Evolutionary conservation across 805 yeast species (phyloP).

Genomic region (Trichomonascus vanleenenianus): DNA sequence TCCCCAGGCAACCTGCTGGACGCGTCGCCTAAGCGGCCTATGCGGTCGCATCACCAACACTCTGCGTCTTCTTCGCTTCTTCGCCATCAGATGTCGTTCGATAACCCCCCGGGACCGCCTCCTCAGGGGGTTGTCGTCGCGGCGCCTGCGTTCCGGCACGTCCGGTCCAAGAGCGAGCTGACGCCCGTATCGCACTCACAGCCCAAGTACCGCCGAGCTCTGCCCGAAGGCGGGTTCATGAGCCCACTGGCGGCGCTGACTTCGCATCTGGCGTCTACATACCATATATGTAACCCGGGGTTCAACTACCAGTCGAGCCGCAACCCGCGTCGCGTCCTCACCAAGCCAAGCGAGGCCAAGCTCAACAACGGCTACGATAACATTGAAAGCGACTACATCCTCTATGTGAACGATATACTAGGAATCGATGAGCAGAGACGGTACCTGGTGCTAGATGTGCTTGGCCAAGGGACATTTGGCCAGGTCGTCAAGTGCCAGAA

Average conservation of each 20-base stretch:
- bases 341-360: constrained; percentile 83
- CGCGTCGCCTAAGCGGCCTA: too few relatives aligned
- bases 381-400: constrained; percentile 79
- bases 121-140: constrained; percentile 10
- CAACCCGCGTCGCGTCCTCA: constrained; percentile 86
- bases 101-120: not conserved
- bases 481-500: constrained; percentile 94
- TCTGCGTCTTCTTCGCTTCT: too few relatives aligned
- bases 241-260: constrained; percentile 74
- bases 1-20: too few relatives aligned
- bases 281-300: constrained; percentile 73
- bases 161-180: constrained; percentile 28
- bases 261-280: constrained; percentile 67
- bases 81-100: too few relatives aligned
- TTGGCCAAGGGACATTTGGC: constrained; percentile 97
- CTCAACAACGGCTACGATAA: constrained; percentile 82
- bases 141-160: constrained; percentile 28
- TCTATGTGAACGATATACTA: constrained; percentile 88
- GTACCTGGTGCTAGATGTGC: constrained; percentile 78
- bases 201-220: constrained; percentile 29
- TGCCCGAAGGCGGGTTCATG: constrained; percentile 32
- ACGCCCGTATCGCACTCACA: constrained; percentile 22
- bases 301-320: constrained; percentile 76
- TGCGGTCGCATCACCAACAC: too few relatives aligned
- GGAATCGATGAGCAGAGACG: constrained; percentile 81